phyloP scores from a whole-genome alignment of 2,329 filamentous ascomycete genomes.

The Myriosclerotinia scirpicola region DNA sequence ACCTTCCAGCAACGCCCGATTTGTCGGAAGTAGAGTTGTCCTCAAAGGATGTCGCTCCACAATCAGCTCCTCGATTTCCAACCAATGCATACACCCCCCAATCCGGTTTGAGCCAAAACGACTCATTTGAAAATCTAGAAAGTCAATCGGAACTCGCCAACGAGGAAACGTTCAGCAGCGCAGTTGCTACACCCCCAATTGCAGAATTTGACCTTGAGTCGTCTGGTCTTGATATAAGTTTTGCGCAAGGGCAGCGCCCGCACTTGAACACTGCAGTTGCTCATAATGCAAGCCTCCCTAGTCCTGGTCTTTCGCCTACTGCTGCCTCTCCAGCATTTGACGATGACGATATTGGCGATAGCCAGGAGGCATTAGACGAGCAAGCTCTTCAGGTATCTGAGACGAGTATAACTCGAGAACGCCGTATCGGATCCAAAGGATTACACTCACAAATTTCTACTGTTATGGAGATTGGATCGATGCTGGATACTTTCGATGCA shows the following conservation, averaged over 20 bases:
- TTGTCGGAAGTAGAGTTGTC: conserved; percentile 51
- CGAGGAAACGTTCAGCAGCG: conserved; percentile 59
- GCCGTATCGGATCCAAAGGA: conserved; percentile 36
- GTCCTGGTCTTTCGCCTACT: conserved; percentile 90
- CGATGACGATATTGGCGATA: conserved; percentile 42
- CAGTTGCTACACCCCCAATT: conserved; percentile 72
- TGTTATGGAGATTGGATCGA: conserved; percentile 76
- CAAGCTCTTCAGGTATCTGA: conserved; percentile 38
- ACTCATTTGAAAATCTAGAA: conserved; percentile 36
- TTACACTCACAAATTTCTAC: conserved; percentile 38
- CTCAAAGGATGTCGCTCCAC: conserved; percentile 36
- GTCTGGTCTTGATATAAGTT: conserved; percentile 51
- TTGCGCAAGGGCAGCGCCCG: conserved; percentile 51
- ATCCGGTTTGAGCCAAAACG: conserved; percentile 46
- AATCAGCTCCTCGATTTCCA: conserved; percentile 32
- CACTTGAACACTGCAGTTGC: conserved; percentile 68
- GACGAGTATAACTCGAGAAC: conserved; percentile 43
- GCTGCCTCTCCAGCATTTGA: conserved; percentile 67
- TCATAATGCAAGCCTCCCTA: conserved; percentile 90
- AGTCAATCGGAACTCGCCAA: conserved; percentile 29
- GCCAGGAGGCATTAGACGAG: conserved; percentile 35
- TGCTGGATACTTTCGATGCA: conserved; percentile 87
- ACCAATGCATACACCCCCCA: conserved; percentile 50
- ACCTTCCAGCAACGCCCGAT: conserved; percentile 58
- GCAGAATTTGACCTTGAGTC: conserved; percentile 70